Conservation (phyloP, 164 flowering plant genomes). For the Vitis riparia region DNA sequence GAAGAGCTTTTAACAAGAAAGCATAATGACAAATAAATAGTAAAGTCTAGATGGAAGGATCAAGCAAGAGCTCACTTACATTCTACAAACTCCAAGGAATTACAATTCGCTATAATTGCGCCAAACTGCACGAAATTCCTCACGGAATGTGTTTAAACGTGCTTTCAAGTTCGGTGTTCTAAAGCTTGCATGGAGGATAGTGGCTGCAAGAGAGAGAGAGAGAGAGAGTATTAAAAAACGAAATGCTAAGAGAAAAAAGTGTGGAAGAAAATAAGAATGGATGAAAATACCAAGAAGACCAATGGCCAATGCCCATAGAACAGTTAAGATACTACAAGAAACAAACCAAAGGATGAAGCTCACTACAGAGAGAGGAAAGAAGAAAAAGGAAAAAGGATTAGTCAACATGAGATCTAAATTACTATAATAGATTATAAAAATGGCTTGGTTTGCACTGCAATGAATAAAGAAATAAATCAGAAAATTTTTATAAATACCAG, state of each 20-base stretch:
- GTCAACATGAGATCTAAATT: background rate
- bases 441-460: background rate
- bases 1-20: background rate
- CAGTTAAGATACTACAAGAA: conserved; percentile 78
- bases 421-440: too few species aligned
- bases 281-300: conserved; percentile 72
- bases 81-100: conserved; percentile 17
- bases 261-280: background rate
- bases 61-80: conserved; percentile 25
- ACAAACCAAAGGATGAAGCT: conserved; percentile 82
- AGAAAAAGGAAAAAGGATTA: background rate
- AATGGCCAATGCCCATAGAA: conserved; percentile 71
- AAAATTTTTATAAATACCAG: conserved; percentile 38
- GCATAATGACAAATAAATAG: background rate
- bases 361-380: conserved; percentile 36
- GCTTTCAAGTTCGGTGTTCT: conserved; percentile 96
- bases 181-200: conserved; percentile 93
- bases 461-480: background rate
- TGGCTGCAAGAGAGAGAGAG: conserved; percentile 48
- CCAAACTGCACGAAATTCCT: conserved; percentile 97
- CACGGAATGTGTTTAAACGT: conserved; percentile 93
- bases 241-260: background rate
- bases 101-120: conserved; percentile 95
- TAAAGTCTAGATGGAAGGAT: background rate
- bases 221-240: conserved; percentile 2